Conservation (phyloP, 169 alveolate genomes). For the Toxoplasma gondii region DNA sequence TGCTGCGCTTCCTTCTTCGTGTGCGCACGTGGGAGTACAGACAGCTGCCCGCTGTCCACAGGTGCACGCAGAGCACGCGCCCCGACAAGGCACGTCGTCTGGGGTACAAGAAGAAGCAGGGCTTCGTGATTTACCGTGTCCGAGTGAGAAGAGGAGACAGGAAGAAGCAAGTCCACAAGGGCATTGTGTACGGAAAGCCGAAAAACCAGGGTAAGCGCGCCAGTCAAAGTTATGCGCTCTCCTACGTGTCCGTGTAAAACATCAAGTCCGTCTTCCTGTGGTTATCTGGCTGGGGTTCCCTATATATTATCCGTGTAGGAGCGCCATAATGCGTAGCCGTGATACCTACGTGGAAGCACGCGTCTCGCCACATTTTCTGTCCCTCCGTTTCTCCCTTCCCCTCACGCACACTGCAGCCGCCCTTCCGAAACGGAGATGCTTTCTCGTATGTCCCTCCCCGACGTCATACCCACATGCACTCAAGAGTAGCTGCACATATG, state of each 20-base stretch:
- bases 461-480: no score
- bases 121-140: conserved; percentile 98
- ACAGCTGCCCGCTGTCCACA: conserved; percentile 97
- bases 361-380: no score
- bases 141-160: conserved; percentile 99
- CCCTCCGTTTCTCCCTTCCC: no score
- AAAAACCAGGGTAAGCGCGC: conserved; percentile 92
- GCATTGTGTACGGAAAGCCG: conserved; percentile 99
- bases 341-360: no score
- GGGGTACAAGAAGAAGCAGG: conserved; percentile 96
- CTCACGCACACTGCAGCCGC: no score
- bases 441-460: no score
- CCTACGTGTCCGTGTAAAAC: neutral
- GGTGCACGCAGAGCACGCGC: conserved; percentile 94
- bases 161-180: conserved; percentile 97
- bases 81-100: conserved; percentile 98
- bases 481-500: no score
- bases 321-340: no score
- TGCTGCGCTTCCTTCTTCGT: conserved; percentile 97
- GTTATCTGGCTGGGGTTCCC: neutral
- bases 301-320: no score
- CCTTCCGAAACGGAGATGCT: no score
- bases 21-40: conserved; percentile 99
- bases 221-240: neutral
- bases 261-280: neutral